Base-by-base conservation (phyloP, 768 basidiomycete species). In the Tricholoma matsutake region DNA sequence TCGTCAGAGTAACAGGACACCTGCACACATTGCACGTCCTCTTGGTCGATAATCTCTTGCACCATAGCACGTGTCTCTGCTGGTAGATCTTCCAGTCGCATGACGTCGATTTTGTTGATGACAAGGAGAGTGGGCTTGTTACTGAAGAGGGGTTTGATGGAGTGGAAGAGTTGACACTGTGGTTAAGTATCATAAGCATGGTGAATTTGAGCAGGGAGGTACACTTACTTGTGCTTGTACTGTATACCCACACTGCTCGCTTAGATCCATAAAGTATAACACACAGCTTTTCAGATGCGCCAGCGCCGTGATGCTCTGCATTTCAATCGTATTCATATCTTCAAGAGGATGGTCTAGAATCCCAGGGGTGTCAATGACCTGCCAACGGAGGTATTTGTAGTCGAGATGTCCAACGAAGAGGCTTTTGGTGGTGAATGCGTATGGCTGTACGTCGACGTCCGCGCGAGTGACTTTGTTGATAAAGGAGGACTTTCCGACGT, bases 311-410 rank as follows among this genome's bases (percentile, higher is more conserved):
- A 97, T 97, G 68, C 93, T 96, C 81, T 99, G 97, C 96, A 98
- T 99, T 79, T 99, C 97, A 68, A 99, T 99, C 61, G 96, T 98
- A 81, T 98, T 98, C 97, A 99, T 98, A 56, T 99, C 97, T 76
- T 99, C 96, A 32, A 98, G 81, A 2, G 96, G 96, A 74, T 98
- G 97, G 72, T 99, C 97, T 65, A 99, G 83, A 61, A 99, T 89
- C 61, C 97, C 97, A 1, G 97, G 97, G 41, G 97, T 99, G 81
- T 99, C 97, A 69, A 99, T 98, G 55, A 99, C 96, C 75, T 99
- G 97, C 97, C 97, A 99, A 63, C 97, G 88, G 67, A 99, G 83
- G 79, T 99, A 99, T 71, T 95, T 96, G 82, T 99, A 98, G 75
- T 99, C 97, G 72, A 98, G 82, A 76, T 99, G 97, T 1, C 97